These are phyloP conservation scores for Mycena floridula DNA, from an alignment of 768 basidiomycete genomes.

Conservation along the genomic window DNA sequence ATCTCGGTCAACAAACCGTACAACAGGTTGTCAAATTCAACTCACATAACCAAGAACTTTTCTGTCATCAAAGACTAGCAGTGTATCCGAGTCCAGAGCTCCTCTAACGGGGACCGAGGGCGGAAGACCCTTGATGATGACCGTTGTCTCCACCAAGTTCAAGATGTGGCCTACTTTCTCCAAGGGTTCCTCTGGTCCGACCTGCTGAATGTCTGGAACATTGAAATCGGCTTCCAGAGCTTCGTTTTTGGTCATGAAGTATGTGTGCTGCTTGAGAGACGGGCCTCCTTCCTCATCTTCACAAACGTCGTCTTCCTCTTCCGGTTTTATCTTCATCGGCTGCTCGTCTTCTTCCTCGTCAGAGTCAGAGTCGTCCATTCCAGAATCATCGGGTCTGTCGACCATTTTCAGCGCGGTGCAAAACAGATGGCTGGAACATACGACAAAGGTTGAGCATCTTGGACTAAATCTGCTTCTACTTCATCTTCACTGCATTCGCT, in stretches of 20 bases:
- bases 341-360: too few species aligned
- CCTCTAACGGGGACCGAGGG: conserved; percentile 36
- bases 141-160: conserved; percentile 66
- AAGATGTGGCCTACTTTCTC: conserved; percentile 76
- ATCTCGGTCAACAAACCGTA: conserved; percentile 9
- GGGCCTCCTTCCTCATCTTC: conserved; percentile 17
- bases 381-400: too few species aligned
- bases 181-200: conserved; percentile 57
- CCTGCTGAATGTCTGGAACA: conserved; percentile 57
- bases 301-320: conserved; percentile 14
- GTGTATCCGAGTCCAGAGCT: conserved; percentile 82
- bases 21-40: conserved; percentile 15
- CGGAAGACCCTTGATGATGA: conserved; percentile 62
- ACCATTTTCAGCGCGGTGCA: too few species aligned
- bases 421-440: too few species aligned
- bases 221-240: conserved; percentile 48
- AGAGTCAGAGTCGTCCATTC: conserved; percentile 27
- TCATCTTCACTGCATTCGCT: conserved; percentile 63
- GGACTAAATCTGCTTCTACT: conserved; percentile 59
- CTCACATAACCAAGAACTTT: conserved; percentile 88
- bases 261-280: conserved; percentile 29
- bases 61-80: conserved; percentile 86
- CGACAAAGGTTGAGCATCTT: conserved; percentile 22
- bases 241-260: conserved; percentile 69
- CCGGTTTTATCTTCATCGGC: conserved; percentile 7